Evolutionary conservation across 768 basidiomycete species (phyloP), one percentile per base, ranked within the genome.

Genomic region (Tricholoma furcatifolium): DNA sequence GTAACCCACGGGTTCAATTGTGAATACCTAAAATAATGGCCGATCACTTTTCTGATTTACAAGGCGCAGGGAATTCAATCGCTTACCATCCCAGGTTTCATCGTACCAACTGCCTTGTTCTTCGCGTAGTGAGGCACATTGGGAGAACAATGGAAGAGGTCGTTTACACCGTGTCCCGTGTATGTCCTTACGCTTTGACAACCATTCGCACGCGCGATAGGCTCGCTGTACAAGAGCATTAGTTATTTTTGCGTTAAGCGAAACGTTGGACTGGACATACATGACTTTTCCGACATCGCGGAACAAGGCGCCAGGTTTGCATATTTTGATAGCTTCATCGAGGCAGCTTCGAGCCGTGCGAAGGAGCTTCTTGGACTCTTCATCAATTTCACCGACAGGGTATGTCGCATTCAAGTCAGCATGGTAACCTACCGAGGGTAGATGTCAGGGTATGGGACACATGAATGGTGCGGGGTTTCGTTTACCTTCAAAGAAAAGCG

Each of bases 111-210:
- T 38, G 91, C 91, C 69, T 94, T 96, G 65, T 92, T 95, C 67
- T 93, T 93, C 18, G 91, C 92, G 60, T 96, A 97, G 71, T 97
- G 95, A 10, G 93, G 92, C 36, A 97, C 83, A 67, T 94, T 97
- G 1, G 95, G 95, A 0, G 84, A 62, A 52, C 72, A 73, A 66
- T 97, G 94, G 78, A 96, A 97, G 55, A 92, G 74, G 51, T 89
- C 74, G 67, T 96, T 87, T 64, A 93, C 81, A 34, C 94, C 93
- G 65, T 96, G 95, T 12, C 92, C 95, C 3, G 90, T 93, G 68
- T 94, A 98, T 24, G 86, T 86, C 62, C 92, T 83, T 31, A 98
- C 93, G 36, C 91, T 88, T n/a, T 90, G 81, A 71, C 93, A 98
- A 5, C 87, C 88, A 51, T 87, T 86, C 14, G 84, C 77, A 51